These are phyloP conservation scores for Penicillium sp. DNA, from an alignment of 2,329 filamentous ascomycete species.

Conservation along the genomic window DNA sequence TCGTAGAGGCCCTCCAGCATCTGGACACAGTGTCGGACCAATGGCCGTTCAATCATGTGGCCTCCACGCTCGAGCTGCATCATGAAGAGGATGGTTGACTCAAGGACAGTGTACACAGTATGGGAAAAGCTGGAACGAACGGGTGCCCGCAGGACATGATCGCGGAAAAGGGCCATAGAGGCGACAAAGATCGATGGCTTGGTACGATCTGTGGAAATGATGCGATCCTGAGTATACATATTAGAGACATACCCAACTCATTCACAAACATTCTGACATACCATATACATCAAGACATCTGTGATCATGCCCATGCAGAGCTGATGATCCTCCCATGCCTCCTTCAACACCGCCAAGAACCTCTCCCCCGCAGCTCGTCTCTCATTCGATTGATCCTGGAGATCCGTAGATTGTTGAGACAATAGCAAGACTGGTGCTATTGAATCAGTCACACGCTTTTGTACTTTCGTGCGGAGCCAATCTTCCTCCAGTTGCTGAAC, in stretches of 20 bases:
- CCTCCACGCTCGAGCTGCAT: slow-evolving; percentile 88
- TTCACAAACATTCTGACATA: slow-evolving; percentile 32
- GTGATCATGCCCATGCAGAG: slow-evolving; percentile 94
- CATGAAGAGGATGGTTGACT: slow-evolving; percentile 78
- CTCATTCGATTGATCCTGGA: slow-evolving; percentile 63
- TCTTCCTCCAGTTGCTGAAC: slow-evolving; percentile 75
- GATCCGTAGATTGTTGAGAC: slow-evolving; percentile 41
- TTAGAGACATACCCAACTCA: slow-evolving; percentile 1
- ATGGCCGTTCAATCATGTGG: slow-evolving; percentile 74
- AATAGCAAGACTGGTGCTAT: slow-evolving; percentile 64
- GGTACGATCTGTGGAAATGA: slow-evolving; percentile 67
- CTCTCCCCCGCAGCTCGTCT: slow-evolving; percentile 72
- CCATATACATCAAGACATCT: slow-evolving; percentile 94
- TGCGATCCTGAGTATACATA: slow-evolving; percentile 59
- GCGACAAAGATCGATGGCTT: slow-evolving; percentile 74
- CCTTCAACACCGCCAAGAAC: slow-evolving; percentile 69
- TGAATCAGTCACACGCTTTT: slow-evolving; percentile 62
- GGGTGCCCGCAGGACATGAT: slow-evolving; percentile 67
- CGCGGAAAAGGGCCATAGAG: slow-evolving; percentile 81
- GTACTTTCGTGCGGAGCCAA: slow-evolving; percentile 72
- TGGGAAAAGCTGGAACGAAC: slow-evolving; percentile 39
- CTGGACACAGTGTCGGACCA: slow-evolving; percentile 75
- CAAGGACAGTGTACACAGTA: slow-evolving; percentile 71
- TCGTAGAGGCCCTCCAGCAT: slow-evolving; percentile 91
- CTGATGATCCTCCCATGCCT: slow-evolving; percentile 83